These are phyloP conservation scores for Clarireedia homoeocarpa DNA, from an alignment of 2,329 filamentous ascomycete genomes.

Conservation along the genomic window DNA sequence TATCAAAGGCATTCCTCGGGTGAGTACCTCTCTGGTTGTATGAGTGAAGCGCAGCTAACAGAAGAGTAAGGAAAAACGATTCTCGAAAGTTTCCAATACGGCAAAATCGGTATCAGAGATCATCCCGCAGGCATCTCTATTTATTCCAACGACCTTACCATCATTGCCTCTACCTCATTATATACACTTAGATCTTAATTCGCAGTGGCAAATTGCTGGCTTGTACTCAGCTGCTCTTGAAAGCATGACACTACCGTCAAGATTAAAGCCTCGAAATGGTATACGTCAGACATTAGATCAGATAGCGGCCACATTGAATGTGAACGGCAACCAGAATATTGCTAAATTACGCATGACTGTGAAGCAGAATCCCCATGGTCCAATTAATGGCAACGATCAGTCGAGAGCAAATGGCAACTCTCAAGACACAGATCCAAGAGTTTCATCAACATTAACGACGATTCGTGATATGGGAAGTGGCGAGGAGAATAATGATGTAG, in stretches of 20 bases:
- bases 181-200: constrained; percentile 52
- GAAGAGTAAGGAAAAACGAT: constrained; percentile 47
- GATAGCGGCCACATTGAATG: constrained; percentile 60
- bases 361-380: constrained; percentile 13
- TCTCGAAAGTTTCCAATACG: constrained; percentile 62
- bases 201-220: constrained; percentile 73
- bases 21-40: constrained; percentile 30
- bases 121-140: constrained; percentile 63
- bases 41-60: constrained; percentile 10
- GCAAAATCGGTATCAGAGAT: constrained; percentile 65
- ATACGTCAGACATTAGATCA: constrained; percentile 46
- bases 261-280: constrained; percentile 46
- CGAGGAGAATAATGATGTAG: constrained; percentile 23
- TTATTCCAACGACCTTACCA: constrained; percentile 65
- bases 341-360: constrained; percentile 62
- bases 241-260: constrained; percentile 67
- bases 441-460: constrained; percentile 13
- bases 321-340: constrained; percentile 71
- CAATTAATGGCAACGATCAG: neutral
- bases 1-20: constrained; percentile 43
- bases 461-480: constrained; percentile 12
- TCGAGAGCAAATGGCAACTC: constrained; percentile 15
- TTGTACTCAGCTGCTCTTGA: constrained; percentile 72
- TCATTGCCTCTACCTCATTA: constrained; percentile 48
- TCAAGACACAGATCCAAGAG: constrained; percentile 25